Base-by-base conservation (phyloP, 78 protist genomes). In the Cyanophora paradoxa region DNA sequence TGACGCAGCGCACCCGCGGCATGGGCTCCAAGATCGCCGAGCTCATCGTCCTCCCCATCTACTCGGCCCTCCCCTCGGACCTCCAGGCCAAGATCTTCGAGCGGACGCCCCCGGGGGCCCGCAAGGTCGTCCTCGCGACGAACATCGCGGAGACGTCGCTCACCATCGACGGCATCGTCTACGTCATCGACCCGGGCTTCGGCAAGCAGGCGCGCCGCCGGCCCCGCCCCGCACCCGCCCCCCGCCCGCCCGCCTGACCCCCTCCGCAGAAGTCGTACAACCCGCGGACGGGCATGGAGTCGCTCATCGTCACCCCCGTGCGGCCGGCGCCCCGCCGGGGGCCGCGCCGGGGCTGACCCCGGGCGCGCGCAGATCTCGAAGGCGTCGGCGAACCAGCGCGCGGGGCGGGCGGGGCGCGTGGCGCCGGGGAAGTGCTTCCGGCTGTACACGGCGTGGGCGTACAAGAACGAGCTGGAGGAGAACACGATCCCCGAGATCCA, bases 71-170 rank as follows among this genome's bases (percentile, higher is more conserved):
- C 66, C 98, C 99, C 20, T 78, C 96, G 0, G 98, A 96, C 30
- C 76, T 83, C 77, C 99, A 95, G 56, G 67, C 79, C 20, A 62
- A 73, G 34, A 75, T 85, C 24, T 87, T 87, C 46, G 93, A 92
- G 71, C 90, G 93, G n/a, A 86, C 97, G 24, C 98, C 98, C 11
- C 90, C 87, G 19, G 56, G 58, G 4, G 87, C 97, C 8, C 80
- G 98, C 70, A 95, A 97, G 81, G 95, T 96, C 0, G 97, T 97
- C 16, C 63, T 96, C 48, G 98, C 99, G 26, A 96, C 99, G 30
- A 95, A 94, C 88, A 95, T 95, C 72, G 99, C 99, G 34, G 98
- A 96, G 71, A 97, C 98, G 3, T 88, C 97, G 41, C 82, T 96
- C 30, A 96, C 99, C 8, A 92, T 96, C 54, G 96, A 94, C 77